A percentile compares a stretch with the other conserved stretches of the same genome.
Evolutionary conservation across 345 rosid genomes (phyloP).

Genomic region (Euphorbia pulcherrima): DNA sequence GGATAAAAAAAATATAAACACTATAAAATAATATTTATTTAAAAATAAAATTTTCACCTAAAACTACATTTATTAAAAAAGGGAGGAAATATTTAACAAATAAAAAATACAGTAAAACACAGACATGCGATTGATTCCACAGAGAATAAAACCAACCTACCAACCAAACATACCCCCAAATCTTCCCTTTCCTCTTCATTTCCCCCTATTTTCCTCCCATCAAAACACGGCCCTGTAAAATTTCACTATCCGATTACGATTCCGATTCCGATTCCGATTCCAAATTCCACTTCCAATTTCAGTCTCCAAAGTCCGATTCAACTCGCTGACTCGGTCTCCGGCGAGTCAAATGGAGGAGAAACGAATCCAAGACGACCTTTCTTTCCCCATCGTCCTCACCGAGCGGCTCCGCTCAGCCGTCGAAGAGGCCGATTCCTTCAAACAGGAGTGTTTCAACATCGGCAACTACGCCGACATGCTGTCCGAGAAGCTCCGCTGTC

Average conservation of each 20-base stretch:
- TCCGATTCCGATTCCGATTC: no score
- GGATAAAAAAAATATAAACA: no score
- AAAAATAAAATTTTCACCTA: no score
- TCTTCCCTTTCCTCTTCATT: neutral
- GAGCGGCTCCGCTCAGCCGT: conserved; percentile 59
- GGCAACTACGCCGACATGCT: conserved; percentile 60
- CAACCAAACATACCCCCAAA: neutral
- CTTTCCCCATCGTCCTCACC: conserved; percentile 42
- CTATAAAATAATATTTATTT: no score
- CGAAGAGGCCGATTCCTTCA: conserved; percentile 59
- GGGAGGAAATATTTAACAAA: no score
- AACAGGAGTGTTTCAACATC: conserved; percentile 48
- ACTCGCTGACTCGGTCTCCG: neutral
- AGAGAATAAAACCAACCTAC: neutral
- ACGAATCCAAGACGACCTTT: conserved; percentile 53
- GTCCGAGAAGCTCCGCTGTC: conserved; percentile 55
- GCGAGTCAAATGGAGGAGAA: conserved; percentile 42
- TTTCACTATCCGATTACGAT: no score
- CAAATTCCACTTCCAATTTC: no score
- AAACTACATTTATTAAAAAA: no score
- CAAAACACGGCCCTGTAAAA: neutral
- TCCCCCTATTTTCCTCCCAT: no score
- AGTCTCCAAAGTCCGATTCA: neutral
- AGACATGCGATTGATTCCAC: conserved; percentile 9
- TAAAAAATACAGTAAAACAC: no score